These are phyloP conservation scores for Posidonia oceanica DNA, from an alignment of 116 monocot species.

Conservation along the genomic window DNA sequence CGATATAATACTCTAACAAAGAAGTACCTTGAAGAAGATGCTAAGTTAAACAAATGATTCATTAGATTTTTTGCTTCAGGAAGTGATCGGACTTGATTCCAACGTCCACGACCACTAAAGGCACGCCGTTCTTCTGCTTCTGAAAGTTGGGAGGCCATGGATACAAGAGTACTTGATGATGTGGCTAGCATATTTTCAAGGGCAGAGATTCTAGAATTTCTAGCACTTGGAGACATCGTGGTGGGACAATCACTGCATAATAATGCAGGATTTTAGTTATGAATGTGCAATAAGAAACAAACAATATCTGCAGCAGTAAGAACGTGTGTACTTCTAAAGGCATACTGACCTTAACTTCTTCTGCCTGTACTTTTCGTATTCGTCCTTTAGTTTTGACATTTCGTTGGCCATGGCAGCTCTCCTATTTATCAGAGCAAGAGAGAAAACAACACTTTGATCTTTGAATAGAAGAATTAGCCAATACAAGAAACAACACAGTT, in stretches of 20 bases:
- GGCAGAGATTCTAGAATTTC: conserved; percentile 77
- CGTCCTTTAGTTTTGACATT: conserved; percentile 70
- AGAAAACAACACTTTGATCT: not conserved
- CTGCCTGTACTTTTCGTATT: conserved; percentile 38
- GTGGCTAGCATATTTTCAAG: conserved; percentile 84
- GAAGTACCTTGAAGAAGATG: conserved; percentile 53
- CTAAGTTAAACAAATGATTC: conserved; percentile 73
- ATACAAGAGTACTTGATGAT: conserved; percentile 64
- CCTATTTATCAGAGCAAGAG: conserved; percentile 24
- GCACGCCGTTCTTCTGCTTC: conserved; percentile 86
- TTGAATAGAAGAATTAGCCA: too few relatives aligned
- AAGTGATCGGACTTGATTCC: conserved; percentile 87
- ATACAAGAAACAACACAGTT: too few relatives aligned
- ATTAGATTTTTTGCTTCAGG: conserved; percentile 72
- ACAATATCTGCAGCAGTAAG: too few relatives aligned
- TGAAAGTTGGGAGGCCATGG: conserved; percentile 87
- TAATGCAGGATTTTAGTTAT: not conserved
- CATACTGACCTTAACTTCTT: conserved; percentile 40
- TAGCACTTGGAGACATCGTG: conserved; percentile 85
- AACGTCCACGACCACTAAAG: conserved; percentile 53
- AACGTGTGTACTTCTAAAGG: not conserved
- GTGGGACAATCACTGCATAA: conserved; percentile 39
- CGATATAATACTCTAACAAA: not conserved
- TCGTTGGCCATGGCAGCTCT: conserved; percentile 76
- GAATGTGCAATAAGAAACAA: too few relatives aligned